Evolutionary conservation across 225 moss, liverwort and hornwort genomes (phyloP).

Genomic region (Polytrichum formosum): DNA sequence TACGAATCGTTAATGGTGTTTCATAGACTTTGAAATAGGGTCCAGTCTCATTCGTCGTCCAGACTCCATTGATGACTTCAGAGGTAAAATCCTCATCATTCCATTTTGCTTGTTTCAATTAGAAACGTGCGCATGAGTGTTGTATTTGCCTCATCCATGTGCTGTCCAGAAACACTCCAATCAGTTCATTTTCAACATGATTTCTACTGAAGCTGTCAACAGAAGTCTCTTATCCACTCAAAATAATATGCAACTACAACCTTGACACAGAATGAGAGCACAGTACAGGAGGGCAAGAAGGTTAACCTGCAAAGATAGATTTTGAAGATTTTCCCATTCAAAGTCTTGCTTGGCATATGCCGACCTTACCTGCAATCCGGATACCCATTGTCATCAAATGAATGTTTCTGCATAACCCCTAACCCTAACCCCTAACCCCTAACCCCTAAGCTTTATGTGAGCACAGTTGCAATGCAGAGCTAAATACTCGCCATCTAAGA

Average conservation of each 20-base stretch:
- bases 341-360: constrained; percentile 76
- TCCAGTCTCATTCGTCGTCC: too few relatives aligned
- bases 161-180: constrained; percentile 37
- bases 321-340: constrained; percentile 79
- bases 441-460: too few relatives aligned
- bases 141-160: constrained; percentile 62
- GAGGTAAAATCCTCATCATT: constrained; percentile 18
- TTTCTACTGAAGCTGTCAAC: too few relatives aligned
- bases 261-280: too few relatives aligned
- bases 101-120: constrained; percentile 83
- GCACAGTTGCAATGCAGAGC: too few relatives aligned
- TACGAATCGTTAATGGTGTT: too few relatives aligned
- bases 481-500: too few relatives aligned
- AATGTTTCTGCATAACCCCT: neutral
- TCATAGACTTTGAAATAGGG: too few relatives aligned
- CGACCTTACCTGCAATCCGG: constrained; percentile 67
- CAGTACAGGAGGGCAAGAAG: neutral
- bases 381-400: neutral
- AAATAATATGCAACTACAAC: too few relatives aligned
- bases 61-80: too few relatives aligned
- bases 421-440: too few relatives aligned
- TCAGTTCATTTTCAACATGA: neutral
- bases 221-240: too few relatives aligned
- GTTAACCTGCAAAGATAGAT: constrained; percentile 54
- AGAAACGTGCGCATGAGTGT: constrained; percentile 81